Conservation (phyloP, 2,329 filamentous ascomycete genomes). For the Teratosphaeria nubilosa region DNA sequence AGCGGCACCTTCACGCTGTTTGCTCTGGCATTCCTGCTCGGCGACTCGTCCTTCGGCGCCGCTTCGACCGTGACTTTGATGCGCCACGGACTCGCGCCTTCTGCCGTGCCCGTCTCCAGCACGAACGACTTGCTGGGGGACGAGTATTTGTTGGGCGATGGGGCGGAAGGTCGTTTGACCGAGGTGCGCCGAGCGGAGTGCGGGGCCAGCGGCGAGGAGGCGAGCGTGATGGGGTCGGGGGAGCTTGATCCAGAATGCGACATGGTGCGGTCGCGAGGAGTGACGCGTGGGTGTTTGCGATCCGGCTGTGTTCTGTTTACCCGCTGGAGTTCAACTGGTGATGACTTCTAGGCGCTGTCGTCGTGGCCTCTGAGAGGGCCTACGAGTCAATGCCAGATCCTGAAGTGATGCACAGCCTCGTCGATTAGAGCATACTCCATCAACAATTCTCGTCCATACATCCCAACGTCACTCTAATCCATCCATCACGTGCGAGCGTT, state of each 20-base stretch:
- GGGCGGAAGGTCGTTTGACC: constrained; percentile 1
- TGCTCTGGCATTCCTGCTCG: constrained; percentile 8
- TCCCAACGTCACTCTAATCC: not conserved
- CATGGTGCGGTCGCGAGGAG: not conserved
- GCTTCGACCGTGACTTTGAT: constrained; percentile 43
- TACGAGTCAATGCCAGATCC: too few relatives aligned
- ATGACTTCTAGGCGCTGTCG: too few relatives aligned
- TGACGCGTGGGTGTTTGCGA: too few relatives aligned
- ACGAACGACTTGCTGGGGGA: constrained; percentile 37
- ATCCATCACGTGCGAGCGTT: not conserved
- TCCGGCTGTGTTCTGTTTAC: not conserved
- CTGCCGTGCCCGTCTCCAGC: constrained; percentile 30
- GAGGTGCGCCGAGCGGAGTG: constrained; percentile 24
- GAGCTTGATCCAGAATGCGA: constrained; percentile 12
- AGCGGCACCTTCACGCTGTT: constrained; percentile 32
- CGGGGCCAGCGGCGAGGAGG: constrained; percentile 22
- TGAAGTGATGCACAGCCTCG: too few relatives aligned
- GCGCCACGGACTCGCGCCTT: constrained; percentile 36
- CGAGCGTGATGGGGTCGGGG: constrained; percentile 25
- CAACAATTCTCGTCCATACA: not conserved
- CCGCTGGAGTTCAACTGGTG: too few relatives aligned
- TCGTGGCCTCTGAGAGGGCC: too few relatives aligned
- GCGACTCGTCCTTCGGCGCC: constrained; percentile 26
- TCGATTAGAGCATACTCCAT: not conserved
- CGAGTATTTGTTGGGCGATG: constrained; percentile 6